These are phyloP conservation scores for Borovskyia barvae DNA, from an alignment of 208 protist genomes.

Conservation along the genomic window DNA sequence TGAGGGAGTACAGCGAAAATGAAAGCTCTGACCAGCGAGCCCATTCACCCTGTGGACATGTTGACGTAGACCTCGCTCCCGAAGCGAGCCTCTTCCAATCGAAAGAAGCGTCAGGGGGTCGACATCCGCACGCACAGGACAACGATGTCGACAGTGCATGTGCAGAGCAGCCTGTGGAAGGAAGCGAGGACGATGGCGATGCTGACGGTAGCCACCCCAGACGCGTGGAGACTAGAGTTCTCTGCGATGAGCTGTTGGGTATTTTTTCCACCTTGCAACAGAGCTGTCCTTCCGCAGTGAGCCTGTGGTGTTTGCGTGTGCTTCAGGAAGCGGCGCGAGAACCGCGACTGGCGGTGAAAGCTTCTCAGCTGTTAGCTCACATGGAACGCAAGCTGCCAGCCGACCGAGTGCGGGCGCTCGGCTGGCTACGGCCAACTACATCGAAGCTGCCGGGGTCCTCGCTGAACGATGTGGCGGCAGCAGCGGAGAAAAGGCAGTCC, in stretches of 20 bases:
- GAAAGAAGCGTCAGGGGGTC: too few species aligned
- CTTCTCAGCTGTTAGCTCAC: slow-evolving; percentile 3
- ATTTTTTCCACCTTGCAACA: slow-evolving; percentile 19
- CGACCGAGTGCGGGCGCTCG: background rate
- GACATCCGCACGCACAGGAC: too few species aligned
- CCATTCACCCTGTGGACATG: too few species aligned
- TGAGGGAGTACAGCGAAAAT: too few species aligned
- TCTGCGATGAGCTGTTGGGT: slow-evolving; percentile 23
- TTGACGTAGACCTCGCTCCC: too few species aligned
- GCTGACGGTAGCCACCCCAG: background rate
- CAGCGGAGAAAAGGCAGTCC: too few species aligned
- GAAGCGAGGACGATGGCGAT: background rate
- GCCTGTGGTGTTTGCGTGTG: slow-evolving; percentile 21
- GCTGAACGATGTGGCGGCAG: too few species aligned
- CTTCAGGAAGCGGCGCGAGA: slow-evolving; percentile 16
- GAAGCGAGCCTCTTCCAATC: too few species aligned
- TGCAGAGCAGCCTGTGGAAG: background rate
- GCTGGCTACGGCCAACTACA: too few species aligned
- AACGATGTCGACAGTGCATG: background rate
- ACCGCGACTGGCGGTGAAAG: slow-evolving; percentile 7
- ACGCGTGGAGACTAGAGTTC: slow-evolving; percentile 2
- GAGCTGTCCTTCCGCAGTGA: slow-evolving; percentile 13
- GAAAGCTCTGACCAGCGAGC: too few species aligned
- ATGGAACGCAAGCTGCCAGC: slow-evolving; percentile 4
- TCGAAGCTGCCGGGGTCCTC: too few species aligned